Base-by-base conservation (phyloP, 495 filamentous ascomycete genomes). In the Articulospora tetracladia region DNA sequence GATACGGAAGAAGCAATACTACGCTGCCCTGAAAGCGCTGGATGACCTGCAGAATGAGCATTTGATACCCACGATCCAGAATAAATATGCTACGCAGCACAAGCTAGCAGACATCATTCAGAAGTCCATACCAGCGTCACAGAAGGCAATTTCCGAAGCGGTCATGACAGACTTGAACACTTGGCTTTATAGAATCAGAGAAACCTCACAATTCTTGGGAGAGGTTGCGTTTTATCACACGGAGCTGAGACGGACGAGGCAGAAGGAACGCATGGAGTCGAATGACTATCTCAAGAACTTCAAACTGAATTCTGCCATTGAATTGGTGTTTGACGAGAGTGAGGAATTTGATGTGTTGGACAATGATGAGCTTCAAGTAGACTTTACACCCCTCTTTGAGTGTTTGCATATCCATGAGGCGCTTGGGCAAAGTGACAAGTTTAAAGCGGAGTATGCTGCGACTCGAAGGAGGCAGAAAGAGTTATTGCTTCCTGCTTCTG, bases 201-300 rank as follows among this genome's bases (percentile, higher is more conserved):
- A 98, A 70, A 95, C 92, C 32, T 96, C 92, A 0, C 92, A 96
- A 61, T 96, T 93, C 56, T 77, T 99, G 23, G 94, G 94, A 2
- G 93, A 98, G 72, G 88, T 99, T n/a, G 92, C 94, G 23, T 92
- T 99, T 69, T 97, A 92, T 67, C 90, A 96, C 67, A 98, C 94
- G 0, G 87, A 96, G 62, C 79, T 95, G 66, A 83, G 94, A n/a
- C 85, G 93, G 58, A 81, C 81, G 36, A 80, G 94, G 54, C 91
- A 96, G 65, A 90, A 92, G 68, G 86, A 93, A 59, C 81, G 94
- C 20, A 80, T 85, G 28, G 85, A 93, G 58, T 79, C 79, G 22
- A 81, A 89, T 53, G 77, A 83, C 11, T 89, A 87, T 67, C 73
- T 97, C 23, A 78, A 80, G 44, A 84, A 86, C 60, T 96, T 96